Evolutionary conservation across 768 basidiomycete species (phyloP).

Genomic region (Sporobolomyces roseus): DNA sequence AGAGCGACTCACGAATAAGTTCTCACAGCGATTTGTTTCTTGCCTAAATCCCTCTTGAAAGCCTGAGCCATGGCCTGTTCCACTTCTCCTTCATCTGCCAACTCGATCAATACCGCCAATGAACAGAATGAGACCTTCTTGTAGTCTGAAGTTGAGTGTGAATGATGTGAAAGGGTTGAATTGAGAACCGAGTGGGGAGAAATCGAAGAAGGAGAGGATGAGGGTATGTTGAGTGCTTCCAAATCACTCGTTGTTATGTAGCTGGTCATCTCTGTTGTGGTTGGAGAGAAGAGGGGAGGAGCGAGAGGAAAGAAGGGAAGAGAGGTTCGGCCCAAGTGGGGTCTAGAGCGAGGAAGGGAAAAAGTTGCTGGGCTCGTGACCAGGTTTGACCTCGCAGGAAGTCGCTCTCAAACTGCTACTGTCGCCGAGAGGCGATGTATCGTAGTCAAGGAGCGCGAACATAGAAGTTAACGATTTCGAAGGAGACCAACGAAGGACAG

Average conservation of each 20-base stretch:
- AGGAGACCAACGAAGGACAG: too few relatives aligned
- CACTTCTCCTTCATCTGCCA: slow-evolving; percentile 16
- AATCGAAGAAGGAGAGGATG: neutral
- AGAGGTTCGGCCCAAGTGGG: too few relatives aligned
- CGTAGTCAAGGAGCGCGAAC: too few relatives aligned
- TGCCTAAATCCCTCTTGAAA: neutral
- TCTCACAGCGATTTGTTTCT: slow-evolving; percentile 10
- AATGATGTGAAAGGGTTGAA: too few relatives aligned
- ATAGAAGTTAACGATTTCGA: too few relatives aligned
- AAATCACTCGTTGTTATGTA: slow-evolving; percentile 6
- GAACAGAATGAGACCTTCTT: slow-evolving; percentile 24
- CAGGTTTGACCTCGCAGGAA: too few relatives aligned
- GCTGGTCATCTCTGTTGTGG: slow-evolving; percentile 1
- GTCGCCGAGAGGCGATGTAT: too few relatives aligned
- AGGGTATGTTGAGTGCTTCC: neutral
- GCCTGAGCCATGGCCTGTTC: slow-evolving; percentile 7
- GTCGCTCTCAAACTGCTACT: neutral
- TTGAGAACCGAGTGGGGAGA: too few relatives aligned
- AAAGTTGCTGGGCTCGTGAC: too few relatives aligned
- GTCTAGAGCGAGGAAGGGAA: too few relatives aligned
- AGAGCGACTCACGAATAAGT: slow-evolving; percentile 16
- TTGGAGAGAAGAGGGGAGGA: neutral
- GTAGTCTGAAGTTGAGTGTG: neutral
- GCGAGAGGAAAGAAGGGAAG: too few relatives aligned
- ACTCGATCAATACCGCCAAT: slow-evolving; percentile 10